Percentiles rank a stretch among this genome's conserved stretches.
phyloP scores from a whole-genome alignment of 148 eudicot species.

The Pouteria glomerata region DNA sequence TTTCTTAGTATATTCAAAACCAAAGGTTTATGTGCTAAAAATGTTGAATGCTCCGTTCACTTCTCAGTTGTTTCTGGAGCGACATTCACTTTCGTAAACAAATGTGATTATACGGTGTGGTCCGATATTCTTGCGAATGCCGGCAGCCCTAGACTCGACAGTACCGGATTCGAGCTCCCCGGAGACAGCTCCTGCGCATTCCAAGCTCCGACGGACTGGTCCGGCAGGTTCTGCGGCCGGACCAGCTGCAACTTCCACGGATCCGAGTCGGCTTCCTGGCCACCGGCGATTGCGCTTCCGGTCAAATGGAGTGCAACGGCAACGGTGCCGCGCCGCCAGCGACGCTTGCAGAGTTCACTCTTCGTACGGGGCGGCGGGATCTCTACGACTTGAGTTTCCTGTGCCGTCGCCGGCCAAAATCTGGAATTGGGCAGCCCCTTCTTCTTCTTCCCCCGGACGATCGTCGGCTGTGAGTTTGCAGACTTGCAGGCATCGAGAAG shows the following conservation, averaged over 20 bases:
- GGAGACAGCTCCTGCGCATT: conserved; percentile 42
- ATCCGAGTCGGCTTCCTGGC: conserved; percentile 44
- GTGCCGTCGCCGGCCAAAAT: too few species aligned
- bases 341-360: conserved; percentile 74
- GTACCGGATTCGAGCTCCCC: conserved; percentile 82
- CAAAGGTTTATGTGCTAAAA: background rate
- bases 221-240: conserved; percentile 93
- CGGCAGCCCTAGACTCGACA: conserved; percentile 53
- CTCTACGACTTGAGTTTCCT: conserved; percentile 94
- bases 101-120: conserved; percentile 29
- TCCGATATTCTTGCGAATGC: too few species aligned
- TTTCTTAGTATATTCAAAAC: background rate
- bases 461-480: conserved; percentile 69
- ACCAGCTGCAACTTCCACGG: conserved; percentile 61
- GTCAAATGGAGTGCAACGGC: too few species aligned
- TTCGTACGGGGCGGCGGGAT: conserved; percentile 54
- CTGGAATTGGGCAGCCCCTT: too few species aligned
- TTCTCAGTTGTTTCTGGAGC: conserved; percentile 16
- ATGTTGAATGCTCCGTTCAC: background rate
- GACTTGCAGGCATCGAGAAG: conserved; percentile 67
- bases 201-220: conserved; percentile 84
- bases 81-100: too few species aligned
- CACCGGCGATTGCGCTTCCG: conserved; percentile 92
- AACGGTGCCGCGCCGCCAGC: conserved; percentile 87
- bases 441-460: too few species aligned